A percentile compares a stretch with the other conserved stretches of the same genome.
These are phyloP conservation scores for Lentinula novae-zelandiae DNA, from an alignment of 1,284 basidiomycete genomes.

Conservation along the genomic window DNA sequence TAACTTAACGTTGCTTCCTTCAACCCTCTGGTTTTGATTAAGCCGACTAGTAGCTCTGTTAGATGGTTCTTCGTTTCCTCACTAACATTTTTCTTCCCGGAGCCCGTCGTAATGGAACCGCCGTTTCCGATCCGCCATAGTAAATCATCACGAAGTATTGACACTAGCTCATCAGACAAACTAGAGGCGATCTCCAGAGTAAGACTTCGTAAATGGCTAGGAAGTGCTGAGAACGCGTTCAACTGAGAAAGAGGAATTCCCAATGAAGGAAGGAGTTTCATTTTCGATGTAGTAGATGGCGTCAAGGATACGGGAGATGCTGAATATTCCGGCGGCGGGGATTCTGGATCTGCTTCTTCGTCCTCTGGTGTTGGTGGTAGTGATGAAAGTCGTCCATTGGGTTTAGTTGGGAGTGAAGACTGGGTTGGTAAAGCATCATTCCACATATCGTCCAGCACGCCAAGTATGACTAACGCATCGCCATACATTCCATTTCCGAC, in stretches of 20 bases:
- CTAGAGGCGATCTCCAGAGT: constrained; percentile 73
- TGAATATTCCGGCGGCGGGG: constrained; percentile 4
- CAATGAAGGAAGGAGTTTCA: constrained; percentile 6
- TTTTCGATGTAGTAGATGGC: not conserved
- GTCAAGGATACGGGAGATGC: not conserved
- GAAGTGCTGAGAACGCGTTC: constrained; percentile 67
- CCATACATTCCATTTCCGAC: constrained; percentile 84
- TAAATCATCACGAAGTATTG: constrained; percentile 68
- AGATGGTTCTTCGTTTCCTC: constrained; percentile 55
- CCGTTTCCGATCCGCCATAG: constrained; percentile 39
- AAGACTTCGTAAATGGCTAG: constrained; percentile 60
- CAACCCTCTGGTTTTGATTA: constrained; percentile 72
- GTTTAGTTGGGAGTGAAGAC: not conserved
- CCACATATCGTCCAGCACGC: constrained; percentile 73
- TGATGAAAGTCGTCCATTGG: constrained; percentile 21
- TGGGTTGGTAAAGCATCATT: constrained; percentile 23
- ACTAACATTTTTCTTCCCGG: constrained; percentile 10
- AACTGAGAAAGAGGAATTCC: constrained; percentile 56
- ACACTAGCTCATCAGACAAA: constrained; percentile 75
- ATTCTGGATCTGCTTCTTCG: constrained; percentile 14
- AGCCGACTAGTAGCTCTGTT: constrained; percentile 69
- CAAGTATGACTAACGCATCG: constrained; percentile 75
- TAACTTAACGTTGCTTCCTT: constrained; percentile 72
- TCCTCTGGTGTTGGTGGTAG: constrained; percentile 34
- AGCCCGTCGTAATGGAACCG: not conserved